phyloP scores from a whole-genome alignment of 306 rosid species.

The Senna tora region DNA sequence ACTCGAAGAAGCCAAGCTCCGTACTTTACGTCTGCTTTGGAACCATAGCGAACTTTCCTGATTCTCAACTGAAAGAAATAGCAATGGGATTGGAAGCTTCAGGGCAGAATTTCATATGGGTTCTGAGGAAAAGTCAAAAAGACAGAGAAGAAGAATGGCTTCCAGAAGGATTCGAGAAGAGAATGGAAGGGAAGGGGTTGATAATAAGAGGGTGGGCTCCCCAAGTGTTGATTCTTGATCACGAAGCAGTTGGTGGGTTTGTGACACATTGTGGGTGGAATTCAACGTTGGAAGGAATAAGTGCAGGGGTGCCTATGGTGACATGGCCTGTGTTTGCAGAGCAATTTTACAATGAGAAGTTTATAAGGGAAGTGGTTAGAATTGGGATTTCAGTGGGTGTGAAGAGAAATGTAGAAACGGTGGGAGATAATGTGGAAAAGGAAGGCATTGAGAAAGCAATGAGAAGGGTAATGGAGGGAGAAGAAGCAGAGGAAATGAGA shows the following conservation, averaged over 20 bases:
- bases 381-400: slow-evolving; percentile 43
- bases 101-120: slow-evolving; percentile 28
- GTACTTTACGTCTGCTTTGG: slow-evolving; percentile 38
- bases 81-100: slow-evolving; percentile 29
- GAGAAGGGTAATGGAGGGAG: slow-evolving; percentile 22
- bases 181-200: not conserved
- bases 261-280: slow-evolving; percentile 43
- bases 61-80: slow-evolving; percentile 23
- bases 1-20: slow-evolving; percentile 19
- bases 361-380: slow-evolving; percentile 31
- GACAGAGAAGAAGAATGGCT: not conserved
- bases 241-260: slow-evolving; percentile 6
- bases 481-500: slow-evolving; percentile 33
- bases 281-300: slow-evolving; percentile 39
- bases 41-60: slow-evolving; percentile 2
- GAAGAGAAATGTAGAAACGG: not conserved
- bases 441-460: slow-evolving; percentile 5
- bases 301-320: slow-evolving; percentile 16
- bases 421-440: slow-evolving; percentile 11
- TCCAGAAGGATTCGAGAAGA: slow-evolving; percentile 7
- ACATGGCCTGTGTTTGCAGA: slow-evolving; percentile 42
- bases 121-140: not conserved
- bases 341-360: slow-evolving; percentile 46
- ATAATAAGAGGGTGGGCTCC: slow-evolving; percentile 2
- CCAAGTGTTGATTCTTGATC: not conserved